Evolutionary conservation across 2,329 filamentous ascomycete genomes (phyloP).

Genomic region (Aspergillus viridinutans): DNA sequence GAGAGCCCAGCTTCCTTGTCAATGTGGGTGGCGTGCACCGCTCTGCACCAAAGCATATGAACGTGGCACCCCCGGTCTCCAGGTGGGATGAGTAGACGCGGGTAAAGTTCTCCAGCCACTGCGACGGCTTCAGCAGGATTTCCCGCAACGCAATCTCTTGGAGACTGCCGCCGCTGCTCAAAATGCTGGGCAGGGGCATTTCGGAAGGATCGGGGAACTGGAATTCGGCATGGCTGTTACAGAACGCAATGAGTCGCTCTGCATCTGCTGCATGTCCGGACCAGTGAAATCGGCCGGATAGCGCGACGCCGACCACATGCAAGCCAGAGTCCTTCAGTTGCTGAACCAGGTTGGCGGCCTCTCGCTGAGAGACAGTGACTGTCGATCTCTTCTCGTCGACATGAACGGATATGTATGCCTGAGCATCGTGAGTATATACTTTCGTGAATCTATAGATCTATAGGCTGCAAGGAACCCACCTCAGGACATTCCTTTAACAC

Average conservation of each 20-base stretch:
- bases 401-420: slow-evolving; percentile 37
- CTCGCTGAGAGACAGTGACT: slow-evolving; percentile 23
- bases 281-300: slow-evolving; percentile 34
- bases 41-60: slow-evolving; percentile 38
- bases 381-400: slow-evolving; percentile 38
- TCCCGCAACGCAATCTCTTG: slow-evolving; percentile 28
- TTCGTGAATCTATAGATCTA: neutral
- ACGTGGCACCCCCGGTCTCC: slow-evolving; percentile 3
- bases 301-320: slow-evolving; percentile 24
- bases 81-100: slow-evolving; percentile 7
- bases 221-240: slow-evolving; percentile 22
- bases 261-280: slow-evolving; percentile 10
- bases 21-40: slow-evolving; percentile 33
- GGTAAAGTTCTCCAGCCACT: slow-evolving; percentile 34
- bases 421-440: neutral
- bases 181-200: slow-evolving; percentile 21
- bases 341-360: slow-evolving; percentile 10
- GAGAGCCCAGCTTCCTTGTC: slow-evolving; percentile 18
- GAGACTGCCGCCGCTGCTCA: slow-evolving; percentile 18
- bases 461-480: slow-evolving; percentile 6
- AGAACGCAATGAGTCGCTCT: slow-evolving; percentile 22
- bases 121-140: slow-evolving; percentile 31
- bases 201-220: slow-evolving; percentile 31
- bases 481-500: slow-evolving; percentile 18
- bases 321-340: slow-evolving; percentile 17